Evolutionary conservation across 2,329 filamentous ascomycete species (phyloP).

Genomic region (Xylariales sp.): DNA sequence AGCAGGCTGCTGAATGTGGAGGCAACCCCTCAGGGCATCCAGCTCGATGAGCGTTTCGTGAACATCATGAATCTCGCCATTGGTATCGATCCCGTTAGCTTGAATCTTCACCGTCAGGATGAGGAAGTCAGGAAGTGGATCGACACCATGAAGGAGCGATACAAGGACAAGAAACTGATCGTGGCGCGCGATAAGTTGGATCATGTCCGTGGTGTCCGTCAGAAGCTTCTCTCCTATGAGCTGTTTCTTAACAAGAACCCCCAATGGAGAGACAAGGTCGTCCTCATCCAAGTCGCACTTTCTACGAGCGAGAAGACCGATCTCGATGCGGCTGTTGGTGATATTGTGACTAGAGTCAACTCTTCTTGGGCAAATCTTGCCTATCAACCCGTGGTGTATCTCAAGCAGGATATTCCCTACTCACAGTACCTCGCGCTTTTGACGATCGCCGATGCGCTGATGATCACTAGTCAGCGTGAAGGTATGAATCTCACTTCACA

Average conservation of each 20-base stretch:
- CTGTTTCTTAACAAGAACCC: conserved; percentile 92
- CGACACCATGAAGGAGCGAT: conserved; percentile 73
- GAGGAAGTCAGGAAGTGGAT: conserved; percentile 75
- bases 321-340: conserved; percentile 80
- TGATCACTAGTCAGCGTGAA: conserved; percentile 92
- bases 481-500: conserved; percentile 97
- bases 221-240: conserved; percentile 90
- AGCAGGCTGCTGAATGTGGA: conserved; percentile 88
- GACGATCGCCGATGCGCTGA: conserved; percentile 82
- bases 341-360: conserved; percentile 93
- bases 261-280: conserved; percentile 80
- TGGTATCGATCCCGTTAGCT: conserved; percentile 78
- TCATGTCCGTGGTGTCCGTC: conserved; percentile 83
- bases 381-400: conserved; percentile 87
- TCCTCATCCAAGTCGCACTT: conserved; percentile 89
- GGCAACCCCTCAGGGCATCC: conserved; percentile 79
- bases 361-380: conserved; percentile 85
- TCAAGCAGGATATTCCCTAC: conserved; percentile 93
- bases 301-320: conserved; percentile 86
- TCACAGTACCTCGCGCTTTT: conserved; percentile 88
- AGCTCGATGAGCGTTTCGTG: conserved; percentile 89
- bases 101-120: conserved; percentile 66
- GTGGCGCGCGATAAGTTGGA: conserved; percentile 94
- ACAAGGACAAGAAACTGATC: conserved; percentile 83
- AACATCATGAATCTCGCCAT: conserved; percentile 83